Percentiles rank a stretch among this genome's conserved stretches.
Conservation (phyloP, 2,329 filamentous ascomycete genomes). For the Aspergillus ustus region DNA sequence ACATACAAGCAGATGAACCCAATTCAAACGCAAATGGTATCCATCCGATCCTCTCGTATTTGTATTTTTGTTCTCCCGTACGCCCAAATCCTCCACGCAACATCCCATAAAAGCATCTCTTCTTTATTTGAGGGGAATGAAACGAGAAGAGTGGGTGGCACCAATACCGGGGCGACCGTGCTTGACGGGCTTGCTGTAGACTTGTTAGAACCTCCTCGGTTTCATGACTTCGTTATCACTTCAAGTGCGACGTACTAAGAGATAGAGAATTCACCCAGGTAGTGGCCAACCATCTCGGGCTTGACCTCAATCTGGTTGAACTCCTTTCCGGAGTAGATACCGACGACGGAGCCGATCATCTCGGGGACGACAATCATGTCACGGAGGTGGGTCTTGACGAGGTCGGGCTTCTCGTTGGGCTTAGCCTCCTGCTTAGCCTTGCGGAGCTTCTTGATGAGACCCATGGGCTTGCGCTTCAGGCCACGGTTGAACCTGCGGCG, state of each 20-base stretch:
- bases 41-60: slow-evolving; percentile 35
- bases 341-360: slow-evolving; percentile 99
- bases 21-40: slow-evolving; percentile 32
- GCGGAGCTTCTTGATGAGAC: slow-evolving; percentile 99
- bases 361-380: slow-evolving; percentile 99
- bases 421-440: slow-evolving; percentile 99
- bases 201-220: slow-evolving; percentile 54
- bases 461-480: slow-evolving; percentile 99
- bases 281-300: slow-evolving; percentile 99
- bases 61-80: slow-evolving; percentile 40
- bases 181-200: slow-evolving; percentile 94
- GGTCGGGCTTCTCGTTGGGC: slow-evolving; percentile 99
- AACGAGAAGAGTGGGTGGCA: slow-evolving; percentile 99
- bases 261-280: slow-evolving; percentile 99
- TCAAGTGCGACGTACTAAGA: slow-evolving; percentile 77
- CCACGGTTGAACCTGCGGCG: slow-evolving; percentile 99
- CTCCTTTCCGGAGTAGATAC: slow-evolving; percentile 99
- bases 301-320: slow-evolving; percentile 99
- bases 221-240: background rate
- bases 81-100: slow-evolving; percentile 42
- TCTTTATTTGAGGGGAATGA: slow-evolving; percentile 99
- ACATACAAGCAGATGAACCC: slow-evolving; percentile 45
- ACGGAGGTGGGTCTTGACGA: slow-evolving; percentile 99
- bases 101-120: slow-evolving; percentile 42
- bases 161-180: slow-evolving; percentile 99